Evolutionary conservation across 805 yeast species (phyloP).

Genomic region (Nakazawaea wickerhamii): DNA sequence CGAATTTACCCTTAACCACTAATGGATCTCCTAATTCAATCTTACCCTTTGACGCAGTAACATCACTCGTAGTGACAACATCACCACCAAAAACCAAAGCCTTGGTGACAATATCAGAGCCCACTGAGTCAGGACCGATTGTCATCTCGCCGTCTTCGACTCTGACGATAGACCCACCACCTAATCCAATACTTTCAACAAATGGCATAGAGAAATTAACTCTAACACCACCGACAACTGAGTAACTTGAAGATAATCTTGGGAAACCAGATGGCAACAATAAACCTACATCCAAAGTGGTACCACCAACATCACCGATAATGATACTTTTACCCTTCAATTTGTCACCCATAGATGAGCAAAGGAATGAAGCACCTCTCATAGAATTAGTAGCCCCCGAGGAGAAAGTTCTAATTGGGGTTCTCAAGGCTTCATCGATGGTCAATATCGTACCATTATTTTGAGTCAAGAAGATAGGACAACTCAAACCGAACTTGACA

Average conservation of each 20-base stretch:
- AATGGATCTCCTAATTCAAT: slow-evolving; percentile 25
- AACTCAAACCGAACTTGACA: slow-evolving; percentile 26
- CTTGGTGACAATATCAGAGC: slow-evolving; percentile 31
- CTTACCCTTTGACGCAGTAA: slow-evolving; percentile 21
- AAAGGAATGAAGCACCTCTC: slow-evolving; percentile 41
- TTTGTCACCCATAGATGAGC: slow-evolving; percentile 19
- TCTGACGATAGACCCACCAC: slow-evolving; percentile 43
- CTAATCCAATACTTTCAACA: slow-evolving; percentile 42
- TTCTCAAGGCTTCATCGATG: slow-evolving; percentile 30
- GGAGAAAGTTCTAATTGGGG: slow-evolving; percentile 41
- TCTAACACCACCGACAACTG: slow-evolving; percentile 41
- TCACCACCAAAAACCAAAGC: slow-evolving; percentile 38
- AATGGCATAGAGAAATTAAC: slow-evolving; percentile 48
- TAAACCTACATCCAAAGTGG: slow-evolving; percentile 43
- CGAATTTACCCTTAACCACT: slow-evolving; percentile 20
- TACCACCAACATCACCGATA: slow-evolving; percentile 48
- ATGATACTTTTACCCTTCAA: slow-evolving; percentile 23
- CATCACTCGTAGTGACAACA: slow-evolving; percentile 33
- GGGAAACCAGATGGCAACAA: slow-evolving; percentile 42
- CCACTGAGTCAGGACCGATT: slow-evolving; percentile 46
- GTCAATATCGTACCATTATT: slow-evolving; percentile 43
- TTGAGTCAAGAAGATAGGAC: slow-evolving; percentile 37
- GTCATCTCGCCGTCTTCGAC: slow-evolving; percentile 20
- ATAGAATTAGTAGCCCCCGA: slow-evolving; percentile 46
- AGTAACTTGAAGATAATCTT: slow-evolving; percentile 37